Evolutionary conservation across 495 filamentous ascomycete species (phyloP).

Genomic region (Aspergillus leporis): DNA sequence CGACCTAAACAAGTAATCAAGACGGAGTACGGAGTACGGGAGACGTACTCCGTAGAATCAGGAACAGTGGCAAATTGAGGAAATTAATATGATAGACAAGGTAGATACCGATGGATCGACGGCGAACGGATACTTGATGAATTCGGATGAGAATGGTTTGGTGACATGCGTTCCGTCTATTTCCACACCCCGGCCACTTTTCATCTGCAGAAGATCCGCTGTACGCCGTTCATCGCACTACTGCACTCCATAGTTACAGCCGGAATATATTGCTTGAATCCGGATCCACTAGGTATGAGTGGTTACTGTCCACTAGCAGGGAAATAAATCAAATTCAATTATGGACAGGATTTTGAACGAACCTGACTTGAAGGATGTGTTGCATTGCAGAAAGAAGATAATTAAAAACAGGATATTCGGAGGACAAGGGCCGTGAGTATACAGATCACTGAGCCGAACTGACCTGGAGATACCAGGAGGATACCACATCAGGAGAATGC

Average conservation of each 20-base stretch:
- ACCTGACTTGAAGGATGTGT: background rate
- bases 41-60: background rate
- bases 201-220: constrained; percentile 17
- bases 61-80: constrained; percentile 4
- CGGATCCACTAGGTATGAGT: background rate
- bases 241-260: constrained; percentile 9
- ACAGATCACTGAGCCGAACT: too few relatives aligned
- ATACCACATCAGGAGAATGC: background rate
- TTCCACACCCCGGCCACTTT: constrained; percentile 17
- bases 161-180: constrained; percentile 16
- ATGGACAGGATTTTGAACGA: background rate
- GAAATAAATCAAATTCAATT: constrained; percentile 1
- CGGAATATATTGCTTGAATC: constrained; percentile 13
- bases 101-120: constrained; percentile 14
- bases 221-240: constrained; percentile 15
- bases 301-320: background rate
- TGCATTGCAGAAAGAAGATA: background rate
- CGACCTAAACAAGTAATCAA: background rate
- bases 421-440: background rate
- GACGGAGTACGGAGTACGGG: background rate
- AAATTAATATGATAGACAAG: constrained; percentile 2
- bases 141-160: constrained; percentile 1
- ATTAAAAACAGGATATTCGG: background rate
- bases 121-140: constrained; percentile 15
- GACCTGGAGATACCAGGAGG: background rate